Conservation (phyloP, 2,329 filamentous ascomycete species). For the Ophiosphaerella narmari region DNA sequence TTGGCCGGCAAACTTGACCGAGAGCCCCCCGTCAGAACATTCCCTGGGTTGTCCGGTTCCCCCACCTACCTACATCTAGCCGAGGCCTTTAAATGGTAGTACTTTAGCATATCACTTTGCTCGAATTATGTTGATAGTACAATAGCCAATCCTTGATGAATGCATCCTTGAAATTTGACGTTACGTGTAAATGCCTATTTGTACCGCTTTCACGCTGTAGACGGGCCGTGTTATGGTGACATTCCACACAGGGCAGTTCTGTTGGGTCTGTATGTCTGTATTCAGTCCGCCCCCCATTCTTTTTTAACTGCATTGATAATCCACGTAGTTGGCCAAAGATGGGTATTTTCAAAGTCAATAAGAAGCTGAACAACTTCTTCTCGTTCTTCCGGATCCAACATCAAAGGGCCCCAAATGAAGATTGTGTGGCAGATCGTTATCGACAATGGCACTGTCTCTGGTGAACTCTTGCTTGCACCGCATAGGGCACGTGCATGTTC, state of each 20-base stretch:
- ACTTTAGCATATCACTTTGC: too few relatives aligned
- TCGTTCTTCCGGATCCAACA: slow-evolving; percentile 22
- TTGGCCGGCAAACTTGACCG: too few relatives aligned
- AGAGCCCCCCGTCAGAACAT: too few relatives aligned
- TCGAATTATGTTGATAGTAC: too few relatives aligned
- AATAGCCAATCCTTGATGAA: neutral
- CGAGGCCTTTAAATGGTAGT: too few relatives aligned
- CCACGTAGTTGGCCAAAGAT: slow-evolving; percentile 40
- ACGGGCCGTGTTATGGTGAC: neutral
- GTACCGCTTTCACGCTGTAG: neutral
- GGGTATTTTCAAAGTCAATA: slow-evolving; percentile 22
- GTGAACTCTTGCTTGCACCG: slow-evolving; percentile 31
- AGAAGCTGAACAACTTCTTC: slow-evolving; percentile 30
- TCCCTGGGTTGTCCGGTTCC: too few relatives aligned
- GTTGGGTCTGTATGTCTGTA: too few relatives aligned
- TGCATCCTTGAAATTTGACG: too few relatives aligned
- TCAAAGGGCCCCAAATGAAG: slow-evolving; percentile 34
- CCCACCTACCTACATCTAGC: too few relatives aligned
- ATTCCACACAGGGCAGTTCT: neutral
- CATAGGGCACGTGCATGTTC: slow-evolving; percentile 33
- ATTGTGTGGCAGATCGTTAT: slow-evolving; percentile 34
- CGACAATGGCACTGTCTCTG: slow-evolving; percentile 25
- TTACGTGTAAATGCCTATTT: too few relatives aligned
- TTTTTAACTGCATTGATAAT: slow-evolving; percentile 31
- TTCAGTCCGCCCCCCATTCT: slow-evolving; percentile 28